Base-by-base conservation (phyloP, 441 rosid species). In the Brassica hybrid region DNA sequence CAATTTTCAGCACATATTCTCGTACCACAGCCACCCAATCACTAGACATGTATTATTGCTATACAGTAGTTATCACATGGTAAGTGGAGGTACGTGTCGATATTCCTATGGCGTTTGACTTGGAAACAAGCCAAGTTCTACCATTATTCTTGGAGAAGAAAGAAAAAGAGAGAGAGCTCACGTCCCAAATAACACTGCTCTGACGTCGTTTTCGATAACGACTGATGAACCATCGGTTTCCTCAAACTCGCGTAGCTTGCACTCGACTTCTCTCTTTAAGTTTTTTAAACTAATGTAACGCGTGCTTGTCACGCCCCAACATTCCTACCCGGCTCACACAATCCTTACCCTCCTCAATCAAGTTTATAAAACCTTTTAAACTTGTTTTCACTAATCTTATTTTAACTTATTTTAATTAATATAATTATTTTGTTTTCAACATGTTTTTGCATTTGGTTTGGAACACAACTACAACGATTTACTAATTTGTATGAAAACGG, bases 231-330 rank as follows among this genome's bases (percentile, higher is more conserved):
- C 65, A 1, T 13, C 34, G 48, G 13, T 77, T 43, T 1, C 23
- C 79, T 57, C 84, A 60, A 50, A 79, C 71, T 54, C 84, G 71
- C 85, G 67, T 58, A 17, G n/a, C 27, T 70, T 36, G 5, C 84
- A 77, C 81, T 80, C 80, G 11, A 67, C 45, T 1, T 4, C 57
- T 50, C 57, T 50, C 57, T 50, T 14, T 4, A 45, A 50, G 18
- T 9, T 43, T 50, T 5, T 5, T 0, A 2, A 32, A 11, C 19
- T 0, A 1, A 2, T 32, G 36, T 32, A 52, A 63, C 80, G 76
- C 76, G 80, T 71, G 59, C n/a, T 2, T 65, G 0, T 43, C 68
- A 71, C 84, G 83, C 67, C 81, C 81, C 71, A 4, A 75, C 75
- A 70, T 34, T 19, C 65, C 18, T 16, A 48, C 78, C 65, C 66